These are phyloP conservation scores for Stereocaulon alpinum DNA, from an alignment of 495 filamentous ascomycete genomes.

Conservation along the genomic window DNA sequence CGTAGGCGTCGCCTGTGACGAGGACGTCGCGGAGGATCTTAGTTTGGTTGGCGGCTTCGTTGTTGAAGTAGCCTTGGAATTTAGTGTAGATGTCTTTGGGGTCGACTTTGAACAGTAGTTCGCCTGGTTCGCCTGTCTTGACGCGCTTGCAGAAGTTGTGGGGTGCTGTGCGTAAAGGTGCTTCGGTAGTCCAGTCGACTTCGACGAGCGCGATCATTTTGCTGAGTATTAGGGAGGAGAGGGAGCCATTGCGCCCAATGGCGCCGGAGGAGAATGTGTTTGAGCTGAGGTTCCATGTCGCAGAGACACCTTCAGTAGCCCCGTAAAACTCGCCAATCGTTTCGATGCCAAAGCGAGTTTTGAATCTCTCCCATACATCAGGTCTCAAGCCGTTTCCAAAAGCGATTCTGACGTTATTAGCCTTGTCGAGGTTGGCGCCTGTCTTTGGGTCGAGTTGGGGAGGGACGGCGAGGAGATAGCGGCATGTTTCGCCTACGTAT, in stretches of 20 bases:
- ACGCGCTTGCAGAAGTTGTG: constrained; percentile 59
- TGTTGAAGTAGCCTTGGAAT: constrained; percentile 85
- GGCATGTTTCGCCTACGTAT: constrained; percentile 91
- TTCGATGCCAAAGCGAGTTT: constrained; percentile 73
- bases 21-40: constrained; percentile 77
- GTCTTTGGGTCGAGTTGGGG: constrained; percentile 51
- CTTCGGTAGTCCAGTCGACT: constrained; percentile 62
- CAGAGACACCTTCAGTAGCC: constrained; percentile 69
- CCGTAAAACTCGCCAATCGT: constrained; percentile 84
- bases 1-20: constrained; percentile 73
- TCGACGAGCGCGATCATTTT: constrained; percentile 48
- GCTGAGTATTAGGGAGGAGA: constrained; percentile 47
- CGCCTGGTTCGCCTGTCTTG: constrained; percentile 57
- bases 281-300: constrained; percentile 61
- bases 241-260: constrained; percentile 62
- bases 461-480: constrained; percentile 73
- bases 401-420: constrained; percentile 67
- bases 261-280: constrained; percentile 73
- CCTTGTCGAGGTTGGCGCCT: constrained; percentile 63
- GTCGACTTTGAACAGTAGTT: constrained; percentile 69
- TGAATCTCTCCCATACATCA: constrained; percentile 84
- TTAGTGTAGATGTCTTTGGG: constrained; percentile 47
- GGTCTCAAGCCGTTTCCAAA: constrained; percentile 89
- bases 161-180: constrained; percentile 43
- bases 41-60: constrained; percentile 57